Evolutionary conservation across 441 rosid species (phyloP).

Genomic region (Breynia disticha): DNA sequence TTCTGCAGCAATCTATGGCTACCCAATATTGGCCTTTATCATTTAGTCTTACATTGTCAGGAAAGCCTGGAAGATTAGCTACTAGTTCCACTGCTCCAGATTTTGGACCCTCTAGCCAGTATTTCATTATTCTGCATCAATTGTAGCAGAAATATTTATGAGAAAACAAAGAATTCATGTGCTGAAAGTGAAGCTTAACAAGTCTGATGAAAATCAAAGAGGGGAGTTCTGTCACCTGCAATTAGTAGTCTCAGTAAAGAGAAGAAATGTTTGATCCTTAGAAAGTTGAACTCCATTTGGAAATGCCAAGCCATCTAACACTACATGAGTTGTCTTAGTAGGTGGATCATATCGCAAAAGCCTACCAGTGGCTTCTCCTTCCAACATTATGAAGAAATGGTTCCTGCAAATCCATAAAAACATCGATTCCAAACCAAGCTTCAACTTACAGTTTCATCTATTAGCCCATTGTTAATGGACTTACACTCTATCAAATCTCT

Average conservation of each 20-base stretch:
- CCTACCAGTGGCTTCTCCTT: conserved; percentile 95
- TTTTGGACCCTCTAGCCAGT: conserved; percentile 85
- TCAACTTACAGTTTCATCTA: no score
- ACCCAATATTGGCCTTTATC: conserved; percentile 87
- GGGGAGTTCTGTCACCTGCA: conserved; percentile 45
- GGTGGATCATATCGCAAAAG: conserved; percentile 83
- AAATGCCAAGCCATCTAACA: conserved; percentile 78
- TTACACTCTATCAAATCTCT: conserved; percentile 80
- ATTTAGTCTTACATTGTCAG: conserved; percentile 79
- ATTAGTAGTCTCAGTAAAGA: conserved; percentile 84
- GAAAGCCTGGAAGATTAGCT: conserved; percentile 79
- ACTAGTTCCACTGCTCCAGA: conserved; percentile 35
- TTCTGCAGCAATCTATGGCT: conserved; percentile 90
- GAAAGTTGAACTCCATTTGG: conserved; percentile 91
- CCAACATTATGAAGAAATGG: conserved; percentile 82
- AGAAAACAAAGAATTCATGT: neutral
- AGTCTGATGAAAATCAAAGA: neutral
- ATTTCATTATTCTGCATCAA: conserved; percentile 50
- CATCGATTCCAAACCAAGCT: neutral
- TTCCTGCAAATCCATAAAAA: conserved; percentile 31
- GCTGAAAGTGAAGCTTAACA: neutral
- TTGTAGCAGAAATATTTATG: no score
- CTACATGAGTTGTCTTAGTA: conserved; percentile 60
- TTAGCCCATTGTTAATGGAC: conserved; percentile 5
- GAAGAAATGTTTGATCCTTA: conserved; percentile 63